These are phyloP conservation scores for Cladosporium sp. DNA, from an alignment of 2,329 filamentous ascomycete species.

Conservation along the genomic window DNA sequence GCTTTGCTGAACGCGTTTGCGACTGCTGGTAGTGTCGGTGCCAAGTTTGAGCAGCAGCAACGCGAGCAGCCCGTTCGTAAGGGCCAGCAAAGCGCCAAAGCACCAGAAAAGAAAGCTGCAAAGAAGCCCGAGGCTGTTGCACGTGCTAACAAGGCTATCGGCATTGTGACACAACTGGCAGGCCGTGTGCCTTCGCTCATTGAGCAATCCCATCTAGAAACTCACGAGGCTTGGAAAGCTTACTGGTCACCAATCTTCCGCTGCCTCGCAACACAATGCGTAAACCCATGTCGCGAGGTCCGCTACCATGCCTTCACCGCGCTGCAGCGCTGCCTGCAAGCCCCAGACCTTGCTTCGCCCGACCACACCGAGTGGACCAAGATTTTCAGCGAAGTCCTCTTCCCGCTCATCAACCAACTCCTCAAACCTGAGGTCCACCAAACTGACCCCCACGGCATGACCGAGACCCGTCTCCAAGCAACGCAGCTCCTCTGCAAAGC, in stretches of 20 bases:
- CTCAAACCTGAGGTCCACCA: constrained; percentile 95
- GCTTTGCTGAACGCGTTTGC: constrained; percentile 86
- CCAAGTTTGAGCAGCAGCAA: constrained; percentile 63
- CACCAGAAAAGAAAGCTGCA: constrained; percentile 27
- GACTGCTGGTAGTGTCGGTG: constrained; percentile 73
- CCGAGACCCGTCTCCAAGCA: constrained; percentile 87
- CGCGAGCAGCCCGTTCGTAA: constrained; percentile 14
- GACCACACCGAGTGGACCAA: constrained; percentile 85
- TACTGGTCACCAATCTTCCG: constrained; percentile 97
- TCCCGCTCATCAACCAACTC: constrained; percentile 82
- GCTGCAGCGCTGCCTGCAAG: constrained; percentile 81
- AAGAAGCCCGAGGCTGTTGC: constrained; percentile 72
- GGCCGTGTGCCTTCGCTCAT: constrained; percentile 81
- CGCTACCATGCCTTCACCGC: constrained; percentile 84
- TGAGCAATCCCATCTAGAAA: constrained; percentile 85
- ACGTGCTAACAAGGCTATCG: constrained; percentile 77
- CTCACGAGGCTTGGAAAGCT: constrained; percentile 77
- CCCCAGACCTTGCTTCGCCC: constrained; percentile 76
- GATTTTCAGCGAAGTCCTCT: constrained; percentile 91
- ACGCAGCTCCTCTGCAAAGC: constrained; percentile 92
- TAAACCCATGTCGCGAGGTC: constrained; percentile 91
- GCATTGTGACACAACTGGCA: constrained; percentile 79
- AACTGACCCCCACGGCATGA: constrained; percentile 88
- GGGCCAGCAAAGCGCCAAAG: constrained; percentile 26
- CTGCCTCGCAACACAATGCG: constrained; percentile 83